These are phyloP conservation scores for Volvox reticuliferus DNA, from an alignment of 139 green algal genomes.

Conservation along the genomic window DNA sequence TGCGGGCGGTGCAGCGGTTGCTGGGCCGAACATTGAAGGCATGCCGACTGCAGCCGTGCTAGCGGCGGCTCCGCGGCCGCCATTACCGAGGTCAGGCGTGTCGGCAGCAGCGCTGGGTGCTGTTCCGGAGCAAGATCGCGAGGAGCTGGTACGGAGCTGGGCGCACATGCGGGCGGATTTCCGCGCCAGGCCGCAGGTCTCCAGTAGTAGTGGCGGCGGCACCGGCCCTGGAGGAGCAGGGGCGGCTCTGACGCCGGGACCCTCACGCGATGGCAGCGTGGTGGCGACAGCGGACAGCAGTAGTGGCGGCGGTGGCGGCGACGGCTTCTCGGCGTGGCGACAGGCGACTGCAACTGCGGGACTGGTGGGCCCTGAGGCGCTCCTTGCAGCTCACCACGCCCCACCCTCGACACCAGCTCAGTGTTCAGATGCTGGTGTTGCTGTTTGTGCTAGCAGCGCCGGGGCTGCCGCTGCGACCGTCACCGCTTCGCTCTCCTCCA, in stretches of 20 bases:
- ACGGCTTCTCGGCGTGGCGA: not conserved
- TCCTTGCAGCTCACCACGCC: too few species aligned
- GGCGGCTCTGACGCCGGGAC: not conserved
- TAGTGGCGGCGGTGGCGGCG: not conserved
- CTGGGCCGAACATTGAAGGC: too few species aligned
- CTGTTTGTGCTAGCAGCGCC: too few species aligned
- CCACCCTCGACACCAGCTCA: too few species aligned
- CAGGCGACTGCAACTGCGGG: not conserved
- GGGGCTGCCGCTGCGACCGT: too few species aligned
- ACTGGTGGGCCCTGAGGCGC: too few species aligned
- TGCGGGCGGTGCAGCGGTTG: not conserved
- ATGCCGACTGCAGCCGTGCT: not conserved
- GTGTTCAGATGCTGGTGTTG: too few species aligned
- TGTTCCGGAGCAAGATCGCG: conserved; percentile 23
- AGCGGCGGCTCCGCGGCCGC: too few species aligned
- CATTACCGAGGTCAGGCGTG: not conserved
- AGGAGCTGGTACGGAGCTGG: conserved; percentile 34
- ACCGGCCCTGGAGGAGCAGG: not conserved
- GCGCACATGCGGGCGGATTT: conserved; percentile 32
- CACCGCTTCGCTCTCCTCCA: too few species aligned
- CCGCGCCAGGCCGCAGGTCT: not conserved
- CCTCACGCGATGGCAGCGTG: not conserved
- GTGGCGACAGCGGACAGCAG: not conserved
- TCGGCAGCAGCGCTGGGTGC: not conserved
- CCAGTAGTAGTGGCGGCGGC: not conserved